Evolutionary conservation across 148 eudicot species (phyloP).

Genomic region (Cornus kousa): DNA sequence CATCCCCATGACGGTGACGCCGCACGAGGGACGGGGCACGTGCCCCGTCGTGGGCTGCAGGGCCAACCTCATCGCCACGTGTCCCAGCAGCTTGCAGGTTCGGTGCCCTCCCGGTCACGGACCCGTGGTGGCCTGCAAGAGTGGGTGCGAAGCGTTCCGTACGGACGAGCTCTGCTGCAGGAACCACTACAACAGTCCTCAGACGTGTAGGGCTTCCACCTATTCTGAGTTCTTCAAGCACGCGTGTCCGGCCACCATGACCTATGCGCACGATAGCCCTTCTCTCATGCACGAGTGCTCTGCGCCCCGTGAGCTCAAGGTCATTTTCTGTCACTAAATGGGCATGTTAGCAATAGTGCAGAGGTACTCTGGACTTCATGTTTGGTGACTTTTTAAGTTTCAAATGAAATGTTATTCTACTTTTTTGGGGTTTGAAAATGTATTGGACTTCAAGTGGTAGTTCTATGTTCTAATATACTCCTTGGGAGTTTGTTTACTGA

Average conservation of each 20-base stretch:
- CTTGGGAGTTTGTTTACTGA: too few species aligned
- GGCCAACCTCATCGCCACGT: conserved; percentile 38
- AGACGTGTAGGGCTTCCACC: conserved; percentile 42
- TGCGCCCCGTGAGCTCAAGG: conserved; percentile 89
- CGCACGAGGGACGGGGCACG: conserved; percentile 82
- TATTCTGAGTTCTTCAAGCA: conserved; percentile 75
- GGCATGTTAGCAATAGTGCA: background rate
- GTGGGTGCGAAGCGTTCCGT: conserved; percentile 74
- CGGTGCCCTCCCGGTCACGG: conserved; percentile 33
- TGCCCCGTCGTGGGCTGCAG: conserved; percentile 91
- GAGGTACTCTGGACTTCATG: too few species aligned
- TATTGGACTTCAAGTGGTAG: too few species aligned
- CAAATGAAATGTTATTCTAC: too few species aligned
- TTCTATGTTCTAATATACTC: too few species aligned
- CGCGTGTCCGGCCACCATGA: conserved; percentile 70
- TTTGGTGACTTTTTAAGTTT: too few species aligned
- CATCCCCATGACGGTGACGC: conserved; percentile 85
- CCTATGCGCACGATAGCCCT: conserved; percentile 91
- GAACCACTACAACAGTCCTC: conserved; percentile 47
- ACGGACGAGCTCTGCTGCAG: conserved; percentile 77
- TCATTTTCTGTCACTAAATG: conserved; percentile 85
- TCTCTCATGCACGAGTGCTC: conserved; percentile 83
- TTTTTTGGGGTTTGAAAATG: too few species aligned
- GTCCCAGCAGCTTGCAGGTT: conserved; percentile 46
- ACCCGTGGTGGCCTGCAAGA: conserved; percentile 67